Evolutionary conservation across 257 asterid genomes (phyloP).

Genomic region (Plantago major): DNA sequence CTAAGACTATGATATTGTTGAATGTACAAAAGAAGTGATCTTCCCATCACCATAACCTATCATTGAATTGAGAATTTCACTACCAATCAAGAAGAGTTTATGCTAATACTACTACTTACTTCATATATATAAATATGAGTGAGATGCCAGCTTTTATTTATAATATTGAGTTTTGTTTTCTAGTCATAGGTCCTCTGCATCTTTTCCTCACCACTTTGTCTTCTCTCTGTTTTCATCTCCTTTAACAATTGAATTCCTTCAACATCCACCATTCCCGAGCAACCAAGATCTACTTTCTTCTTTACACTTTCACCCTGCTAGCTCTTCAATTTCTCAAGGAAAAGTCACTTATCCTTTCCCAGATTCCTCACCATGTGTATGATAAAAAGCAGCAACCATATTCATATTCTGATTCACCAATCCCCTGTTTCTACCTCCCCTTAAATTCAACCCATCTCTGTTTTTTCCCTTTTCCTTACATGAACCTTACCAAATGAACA

Average conservation of each 20-base stretch:
- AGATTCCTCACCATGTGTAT: slow-evolving; percentile 58
- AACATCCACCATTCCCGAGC: slow-evolving; percentile 22
- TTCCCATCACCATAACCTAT: no score
- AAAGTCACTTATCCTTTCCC: slow-evolving; percentile 43
- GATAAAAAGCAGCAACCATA: slow-evolving; percentile 35
- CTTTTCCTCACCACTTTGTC: slow-evolving; percentile 19
- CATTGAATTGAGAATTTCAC: no score
- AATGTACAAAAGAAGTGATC: no score
- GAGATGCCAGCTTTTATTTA: slow-evolving; percentile 16
- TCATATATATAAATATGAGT: not conserved
- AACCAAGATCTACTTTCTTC: slow-evolving; percentile 35
- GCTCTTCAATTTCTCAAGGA: slow-evolving; percentile 43
- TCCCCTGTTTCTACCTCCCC: slow-evolving; percentile 8
- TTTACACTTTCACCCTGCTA: slow-evolving; percentile 7
- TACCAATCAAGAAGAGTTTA: not conserved
- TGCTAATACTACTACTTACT: not conserved
- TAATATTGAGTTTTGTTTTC: not conserved
- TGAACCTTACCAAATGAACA: slow-evolving; percentile 31
- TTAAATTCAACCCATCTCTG: slow-evolving; percentile 13
- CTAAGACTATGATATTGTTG: no score
- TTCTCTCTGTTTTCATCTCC: slow-evolving; percentile 7
- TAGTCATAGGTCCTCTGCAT: slow-evolving; percentile 17
- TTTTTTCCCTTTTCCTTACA: not conserved
- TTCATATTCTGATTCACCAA: slow-evolving; percentile 42
- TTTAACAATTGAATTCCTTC: slow-evolving; percentile 1